Evolutionary conservation across 345 rosid genomes (phyloP).

Genomic region (Citrus trifoliata): DNA sequence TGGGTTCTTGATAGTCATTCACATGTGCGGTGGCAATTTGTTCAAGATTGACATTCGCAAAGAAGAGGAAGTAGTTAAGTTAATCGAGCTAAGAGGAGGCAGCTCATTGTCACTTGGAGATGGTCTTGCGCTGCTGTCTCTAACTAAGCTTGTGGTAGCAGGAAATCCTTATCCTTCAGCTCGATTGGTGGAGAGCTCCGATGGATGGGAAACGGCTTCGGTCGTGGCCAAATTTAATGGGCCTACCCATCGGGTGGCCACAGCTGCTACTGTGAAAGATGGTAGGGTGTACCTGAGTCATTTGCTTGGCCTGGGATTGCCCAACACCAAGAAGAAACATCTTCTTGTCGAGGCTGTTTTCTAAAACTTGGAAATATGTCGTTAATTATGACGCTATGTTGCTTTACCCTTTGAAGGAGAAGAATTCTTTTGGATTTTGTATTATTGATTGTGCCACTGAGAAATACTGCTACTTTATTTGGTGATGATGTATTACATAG

Average conservation of each 20-base stretch:
- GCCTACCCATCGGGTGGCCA: conserved; percentile 61
- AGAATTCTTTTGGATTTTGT: too few species aligned
- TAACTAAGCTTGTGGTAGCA: conserved; percentile 70
- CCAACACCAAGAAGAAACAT: conserved; percentile 76
- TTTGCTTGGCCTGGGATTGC: conserved; percentile 73
- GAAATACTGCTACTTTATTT: too few species aligned
- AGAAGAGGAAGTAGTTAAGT: conserved; percentile 37
- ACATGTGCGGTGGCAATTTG: conserved; percentile 61
- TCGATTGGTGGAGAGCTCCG: conserved; percentile 68
- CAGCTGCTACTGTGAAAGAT: conserved; percentile 79
- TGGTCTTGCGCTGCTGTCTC: conserved; percentile 65
- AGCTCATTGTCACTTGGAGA: conserved; percentile 52
- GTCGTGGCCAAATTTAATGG: conserved; percentile 60
- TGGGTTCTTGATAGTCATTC: conserved; percentile 72
- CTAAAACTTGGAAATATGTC: not conserved
- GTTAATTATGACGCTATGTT: too few species aligned
- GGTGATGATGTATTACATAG: too few species aligned
- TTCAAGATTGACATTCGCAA: conserved; percentile 51
- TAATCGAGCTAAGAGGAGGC: conserved; percentile 56
- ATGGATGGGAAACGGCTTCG: conserved; percentile 80
- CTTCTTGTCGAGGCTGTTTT: conserved; percentile 75
- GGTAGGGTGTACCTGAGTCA: conserved; percentile 75
- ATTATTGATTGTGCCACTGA: too few species aligned
- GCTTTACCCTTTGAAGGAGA: too few species aligned
- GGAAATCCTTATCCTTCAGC: conserved; percentile 68